Conservation (phyloP, 192 early-diverging fungal genomes). For the Gaertneriomyces sp. region DNA sequence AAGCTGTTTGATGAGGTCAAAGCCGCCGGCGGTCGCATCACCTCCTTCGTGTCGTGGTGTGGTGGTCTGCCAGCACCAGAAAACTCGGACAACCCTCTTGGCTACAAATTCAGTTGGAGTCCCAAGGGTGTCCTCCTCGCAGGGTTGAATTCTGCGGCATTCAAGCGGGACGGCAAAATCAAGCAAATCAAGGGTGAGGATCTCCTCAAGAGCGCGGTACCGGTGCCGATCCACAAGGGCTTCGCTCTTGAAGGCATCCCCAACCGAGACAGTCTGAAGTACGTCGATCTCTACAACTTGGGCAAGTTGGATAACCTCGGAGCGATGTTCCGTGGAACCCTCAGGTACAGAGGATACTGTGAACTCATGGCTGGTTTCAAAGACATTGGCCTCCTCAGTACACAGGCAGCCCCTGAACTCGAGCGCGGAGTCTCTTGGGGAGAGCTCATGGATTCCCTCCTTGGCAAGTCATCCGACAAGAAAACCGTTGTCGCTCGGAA, state of each 20-base stretch:
- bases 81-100: slow-evolving; percentile 92
- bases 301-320: slow-evolving; percentile 64
- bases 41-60: slow-evolving; percentile 91
- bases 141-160: slow-evolving; percentile 78
- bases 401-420: slow-evolving; percentile 37
- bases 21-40: slow-evolving; percentile 64
- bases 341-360: slow-evolving; percentile 87
- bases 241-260: slow-evolving; percentile 92
- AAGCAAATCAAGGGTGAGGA: slow-evolving; percentile 62
- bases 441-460: slow-evolving; percentile 15
- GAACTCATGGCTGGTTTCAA: slow-evolving; percentile 79
- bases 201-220: slow-evolving; percentile 68
- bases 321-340: slow-evolving; percentile 93
- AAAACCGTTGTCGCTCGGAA: slow-evolving; percentile 13
- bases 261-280: slow-evolving; percentile 90
- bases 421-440: slow-evolving; percentile 27
- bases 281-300: slow-evolving; percentile 81
- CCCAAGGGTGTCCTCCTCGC: slow-evolving; percentile 86
- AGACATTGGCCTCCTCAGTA: slow-evolving; percentile 74
- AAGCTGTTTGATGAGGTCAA: slow-evolving; percentile 91
- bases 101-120: slow-evolving; percentile 98
- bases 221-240: slow-evolving; percentile 78
- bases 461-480: slow-evolving; percentile 13
- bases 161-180: slow-evolving; percentile 69
- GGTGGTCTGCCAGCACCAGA: slow-evolving; percentile 98